Evolutionary conservation across 257 asterid species (phyloP).

Genomic region (Asclepias syriaca): DNA sequence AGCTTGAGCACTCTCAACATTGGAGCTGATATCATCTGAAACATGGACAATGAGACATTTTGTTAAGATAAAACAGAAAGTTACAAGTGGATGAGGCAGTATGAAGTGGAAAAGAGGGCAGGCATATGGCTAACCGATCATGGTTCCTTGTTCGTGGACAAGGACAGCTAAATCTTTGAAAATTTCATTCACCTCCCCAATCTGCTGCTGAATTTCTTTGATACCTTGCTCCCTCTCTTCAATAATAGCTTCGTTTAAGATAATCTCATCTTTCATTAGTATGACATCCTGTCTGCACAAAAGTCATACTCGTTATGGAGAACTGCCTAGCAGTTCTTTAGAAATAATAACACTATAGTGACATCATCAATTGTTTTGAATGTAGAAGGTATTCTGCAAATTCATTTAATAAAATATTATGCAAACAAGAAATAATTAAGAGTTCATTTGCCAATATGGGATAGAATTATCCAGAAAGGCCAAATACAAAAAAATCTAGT

Average conservation of each 20-base stretch:
- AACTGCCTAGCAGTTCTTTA: neutral
- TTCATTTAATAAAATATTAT: neutral
- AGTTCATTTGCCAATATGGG: neutral
- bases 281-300: constrained; percentile 38
- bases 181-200: constrained; percentile 53
- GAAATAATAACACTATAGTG: neutral
- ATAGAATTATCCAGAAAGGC: neutral
- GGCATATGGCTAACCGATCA: constrained; percentile 35
- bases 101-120: neutral
- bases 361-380: constrained; percentile 1
- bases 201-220: constrained; percentile 46
- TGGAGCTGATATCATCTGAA: constrained; percentile 45
- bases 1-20: constrained; percentile 39
- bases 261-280: constrained; percentile 36
- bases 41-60: neutral
- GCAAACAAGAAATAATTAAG: neutral
- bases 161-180: constrained; percentile 52
- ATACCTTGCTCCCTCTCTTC: constrained; percentile 61
- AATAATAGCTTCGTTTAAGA: constrained; percentile 46
- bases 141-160: constrained; percentile 48
- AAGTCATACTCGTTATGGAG: neutral
- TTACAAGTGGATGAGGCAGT: neutral
- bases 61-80: neutral
- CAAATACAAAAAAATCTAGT: neutral
- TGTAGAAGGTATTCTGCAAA: neutral